Evolutionary conservation across 1,284 basidiomycete species (phyloP).

Genomic region (Trametes hirsuta): DNA sequence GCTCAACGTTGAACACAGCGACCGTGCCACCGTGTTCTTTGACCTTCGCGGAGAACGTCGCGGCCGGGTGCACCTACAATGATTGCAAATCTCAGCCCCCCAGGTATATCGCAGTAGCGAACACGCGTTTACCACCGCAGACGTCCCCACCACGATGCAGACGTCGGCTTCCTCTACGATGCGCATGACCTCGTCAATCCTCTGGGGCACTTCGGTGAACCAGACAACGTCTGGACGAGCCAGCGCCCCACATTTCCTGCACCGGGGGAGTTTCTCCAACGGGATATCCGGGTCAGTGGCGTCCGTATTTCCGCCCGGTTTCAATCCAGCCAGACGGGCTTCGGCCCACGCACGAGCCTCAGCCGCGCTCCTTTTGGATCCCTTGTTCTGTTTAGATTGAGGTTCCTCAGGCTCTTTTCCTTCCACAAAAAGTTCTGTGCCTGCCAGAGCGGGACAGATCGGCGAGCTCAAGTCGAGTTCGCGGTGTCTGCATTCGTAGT

Average conservation of each 20-base stretch:
- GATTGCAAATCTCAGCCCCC: neutral
- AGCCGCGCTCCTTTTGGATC: constrained; percentile 1
- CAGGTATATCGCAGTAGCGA: too few species aligned
- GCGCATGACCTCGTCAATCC: constrained; percentile 46
- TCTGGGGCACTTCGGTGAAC: constrained; percentile 59
- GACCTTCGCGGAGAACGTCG: constrained; percentile 42
- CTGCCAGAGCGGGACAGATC: constrained; percentile 50
- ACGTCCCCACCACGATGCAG: constrained; percentile 64
- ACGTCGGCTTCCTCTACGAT: constrained; percentile 56
- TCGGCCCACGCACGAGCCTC: constrained; percentile 18
- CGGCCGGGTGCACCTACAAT: constrained; percentile 46
- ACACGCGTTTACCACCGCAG: constrained; percentile 49
- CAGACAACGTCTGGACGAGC: constrained; percentile 66
- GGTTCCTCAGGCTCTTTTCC: neutral
- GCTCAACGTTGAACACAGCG: constrained; percentile 63
- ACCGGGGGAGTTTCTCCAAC: constrained; percentile 51
- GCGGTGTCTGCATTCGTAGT: constrained; percentile 41
- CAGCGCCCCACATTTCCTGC: constrained; percentile 52
- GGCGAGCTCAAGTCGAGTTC: constrained; percentile 48
- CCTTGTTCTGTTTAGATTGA: neutral
- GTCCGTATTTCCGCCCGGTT: constrained; percentile 22
- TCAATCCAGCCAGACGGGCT: constrained; percentile 6
- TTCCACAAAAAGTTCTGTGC: constrained; percentile 51
- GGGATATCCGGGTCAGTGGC: constrained; percentile 47
- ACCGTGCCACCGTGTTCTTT: constrained; percentile 44